phyloP scores from a whole-genome alignment of 2,329 filamentous ascomycete species.

The Fusarium sp. region DNA sequence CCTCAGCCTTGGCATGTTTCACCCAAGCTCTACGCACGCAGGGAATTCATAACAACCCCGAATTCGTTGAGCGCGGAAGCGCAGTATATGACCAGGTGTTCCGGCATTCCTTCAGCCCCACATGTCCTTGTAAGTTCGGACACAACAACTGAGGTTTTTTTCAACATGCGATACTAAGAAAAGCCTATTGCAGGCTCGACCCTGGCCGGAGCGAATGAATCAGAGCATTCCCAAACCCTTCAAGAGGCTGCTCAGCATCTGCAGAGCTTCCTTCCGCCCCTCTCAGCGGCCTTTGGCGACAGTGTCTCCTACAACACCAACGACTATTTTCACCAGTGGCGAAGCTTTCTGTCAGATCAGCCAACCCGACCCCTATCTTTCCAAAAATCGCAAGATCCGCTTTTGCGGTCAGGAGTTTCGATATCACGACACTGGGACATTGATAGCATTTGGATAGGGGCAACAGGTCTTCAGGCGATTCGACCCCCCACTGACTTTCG shows the following conservation, averaged over 20 bases:
- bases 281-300: not conserved
- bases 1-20: not conserved
- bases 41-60: not conserved
- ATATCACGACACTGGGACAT: conserved; percentile 15
- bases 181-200: not conserved
- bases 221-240: not conserved
- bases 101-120: conserved; percentile 4
- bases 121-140: conserved; percentile 7
- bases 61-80: conserved; percentile 3
- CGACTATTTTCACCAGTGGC: conserved; percentile 4
- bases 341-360: conserved; percentile 12
- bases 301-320: not conserved
- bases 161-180: not conserved
- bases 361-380: conserved; percentile 14
- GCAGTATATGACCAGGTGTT: conserved; percentile 8
- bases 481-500: no score
- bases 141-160: not conserved
- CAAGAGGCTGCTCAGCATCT: not conserved
- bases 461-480: not conserved
- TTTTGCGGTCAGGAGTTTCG: conserved; percentile 1
- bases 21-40: conserved; percentile 1
- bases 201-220: not conserved
- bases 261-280: not conserved
- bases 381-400: conserved; percentile 11
- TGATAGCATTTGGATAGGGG: not conserved